Conservation (phyloP, 345 rosid species). For the Noccaea bulbosa region DNA sequence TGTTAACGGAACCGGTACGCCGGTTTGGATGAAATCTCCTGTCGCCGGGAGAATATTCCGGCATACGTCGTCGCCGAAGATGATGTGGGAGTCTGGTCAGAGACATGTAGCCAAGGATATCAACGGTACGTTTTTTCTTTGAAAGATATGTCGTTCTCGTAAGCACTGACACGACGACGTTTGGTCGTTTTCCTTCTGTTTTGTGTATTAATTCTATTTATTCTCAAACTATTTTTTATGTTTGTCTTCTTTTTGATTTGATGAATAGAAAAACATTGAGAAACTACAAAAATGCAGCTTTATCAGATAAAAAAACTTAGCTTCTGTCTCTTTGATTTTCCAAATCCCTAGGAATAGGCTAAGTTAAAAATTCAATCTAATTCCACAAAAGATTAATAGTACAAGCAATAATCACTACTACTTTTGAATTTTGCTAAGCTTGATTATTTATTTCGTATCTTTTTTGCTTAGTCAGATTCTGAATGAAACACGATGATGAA, state of each 20-base stretch:
- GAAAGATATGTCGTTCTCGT: conserved; percentile 25
- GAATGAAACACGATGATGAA: conserved; percentile 37
- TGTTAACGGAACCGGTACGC: conserved; percentile 35
- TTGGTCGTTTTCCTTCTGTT: conserved; percentile 31
- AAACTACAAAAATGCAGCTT: conserved; percentile 32
- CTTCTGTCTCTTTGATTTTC: conserved; percentile 18
- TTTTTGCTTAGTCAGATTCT: conserved; percentile 8
- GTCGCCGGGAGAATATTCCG: conserved; percentile 62
- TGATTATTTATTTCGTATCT: neutral
- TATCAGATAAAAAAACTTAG: conserved; percentile 26
- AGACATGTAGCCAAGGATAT: conserved; percentile 58
- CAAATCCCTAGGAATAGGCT: conserved; percentile 29
- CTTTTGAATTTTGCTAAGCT: conserved; percentile 16
- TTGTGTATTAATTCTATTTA: neutral
- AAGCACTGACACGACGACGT: conserved; percentile 47
- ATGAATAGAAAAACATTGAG: conserved; percentile 31
- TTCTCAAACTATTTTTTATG: conserved; percentile 5
- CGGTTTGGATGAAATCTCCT: conserved; percentile 49
- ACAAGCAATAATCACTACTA: neutral
- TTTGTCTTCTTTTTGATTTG: conserved; percentile 4
- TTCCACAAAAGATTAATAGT: neutral
- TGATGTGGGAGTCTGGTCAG: conserved; percentile 40
- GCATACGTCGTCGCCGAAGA: conserved; percentile 73
- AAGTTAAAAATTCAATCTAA: neutral
- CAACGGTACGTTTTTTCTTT: conserved; percentile 43